Base-by-base conservation (phyloP, 495 filamentous ascomycete species). In the Hypomontagnella monticulosa region DNA sequence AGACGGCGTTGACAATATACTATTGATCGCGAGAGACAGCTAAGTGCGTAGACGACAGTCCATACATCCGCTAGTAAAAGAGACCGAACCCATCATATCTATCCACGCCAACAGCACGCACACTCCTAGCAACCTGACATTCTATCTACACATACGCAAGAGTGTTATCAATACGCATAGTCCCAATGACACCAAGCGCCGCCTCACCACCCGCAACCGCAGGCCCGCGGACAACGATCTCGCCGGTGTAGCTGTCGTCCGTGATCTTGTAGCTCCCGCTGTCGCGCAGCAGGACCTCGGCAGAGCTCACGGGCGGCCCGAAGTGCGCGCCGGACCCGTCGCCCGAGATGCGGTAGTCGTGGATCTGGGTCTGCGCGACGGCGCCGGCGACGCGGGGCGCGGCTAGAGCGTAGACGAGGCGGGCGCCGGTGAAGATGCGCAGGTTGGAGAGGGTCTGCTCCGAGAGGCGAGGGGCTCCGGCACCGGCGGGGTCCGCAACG, bases 331-430 rank as follows among this genome's bases (percentile, higher is more conserved):
- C 79, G 42, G 69, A 78, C 60, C 70, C 84, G 69, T 80, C 71
- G 14, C 75, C 67, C 48, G 83, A 77, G 14, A 87, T 81, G 38
- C 93, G 80, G 72, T 99, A 98, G 71, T 99, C 95, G 67, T 91
- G 94, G 32, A 93, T 82, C 59, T 89, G 86, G 9, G 92, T 95
- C 77, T 98, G 93, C 2, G 86, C 75, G 14, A 93, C 86, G 0
- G 95, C 91, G 18, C 95, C 95, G 4, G 93, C 94, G 18, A 97
- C 89, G 27, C 85, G 83, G 6, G 93, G 79, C 3, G 91, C 88
- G 43, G 93, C 91, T 27, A 98, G 81, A 0, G 92, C 93, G 76
- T 97, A 97, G 16, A 96, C 82, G 46, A 97, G 81, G 33, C 93
- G 87, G 8, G 93, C 88, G 9, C 89, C 86, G 6, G 90, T 93